Evolutionary conservation across 495 filamentous ascomycete species (phyloP), one percentile per base, ranked within the genome.

Genomic region (Penicillium antarcticum): DNA sequence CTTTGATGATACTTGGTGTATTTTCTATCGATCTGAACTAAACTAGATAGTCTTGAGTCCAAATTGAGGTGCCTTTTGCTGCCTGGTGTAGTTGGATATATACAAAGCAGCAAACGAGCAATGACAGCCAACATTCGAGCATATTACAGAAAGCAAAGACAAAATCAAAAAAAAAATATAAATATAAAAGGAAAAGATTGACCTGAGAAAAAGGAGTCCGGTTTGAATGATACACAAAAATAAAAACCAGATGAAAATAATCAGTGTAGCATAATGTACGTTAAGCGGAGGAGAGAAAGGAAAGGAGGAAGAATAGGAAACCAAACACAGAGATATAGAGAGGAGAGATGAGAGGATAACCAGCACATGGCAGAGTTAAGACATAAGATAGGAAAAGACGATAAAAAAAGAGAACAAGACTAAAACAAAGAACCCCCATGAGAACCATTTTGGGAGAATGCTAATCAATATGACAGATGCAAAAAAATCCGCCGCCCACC

Each of bases 211-310:
- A 12, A 0, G 18, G 26, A 44, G 24, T 4, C 5, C 18, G 17
- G 13, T 11, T 17, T 35, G 3, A 46, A 35, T 46, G 12, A 35
- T 46, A 36, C 44, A 46, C 29, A 35, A 21, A 34, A 29, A 29
- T 8, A 8, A 29, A 29, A 29, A 29, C 26, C 26, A 29, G 26
- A 29, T 6, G 7, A 29, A 29, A 29, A 29, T 29, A 29, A 7
- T 55, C 57, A 56, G 55, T 57, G 55, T 58, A 60, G 60, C 60
- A 57, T 62, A 68, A 71, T 65, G 44, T 60, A 64, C 55, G 61
- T 59, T 58, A 54, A 38, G 51, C 29, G 32, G 36, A 19, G 33
- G n/a, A 5, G 45, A 53, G 11, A 53, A 51, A 24, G 40, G 48
- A 55, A 17, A 57, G 12, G 42, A 32, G 9, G 46, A 45, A 44